Percentiles rank a stretch among this genome's conserved stretches.
Evolutionary conservation across 306 rosid species (phyloP).

Genomic region (Quercus berberidifolia): DNA sequence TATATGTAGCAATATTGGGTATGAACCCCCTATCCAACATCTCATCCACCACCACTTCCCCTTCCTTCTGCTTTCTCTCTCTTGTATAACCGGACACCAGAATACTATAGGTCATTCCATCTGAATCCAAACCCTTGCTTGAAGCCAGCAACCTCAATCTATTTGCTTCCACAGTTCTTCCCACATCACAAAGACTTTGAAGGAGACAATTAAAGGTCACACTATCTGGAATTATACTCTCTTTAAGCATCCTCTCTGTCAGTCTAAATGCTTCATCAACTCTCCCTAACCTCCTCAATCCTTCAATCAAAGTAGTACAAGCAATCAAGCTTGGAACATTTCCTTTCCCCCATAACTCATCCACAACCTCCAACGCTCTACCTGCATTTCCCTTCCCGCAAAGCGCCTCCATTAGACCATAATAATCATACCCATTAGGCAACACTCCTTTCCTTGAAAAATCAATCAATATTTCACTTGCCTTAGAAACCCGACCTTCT

Average conservation of each 20-base stretch:
- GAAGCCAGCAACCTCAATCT: constrained; percentile 56
- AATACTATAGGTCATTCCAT: constrained; percentile 45
- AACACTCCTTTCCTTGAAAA: constrained; percentile 51
- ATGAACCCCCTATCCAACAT: constrained; percentile 76
- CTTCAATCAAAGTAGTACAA: constrained; percentile 64
- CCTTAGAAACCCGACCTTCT: constrained; percentile 40
- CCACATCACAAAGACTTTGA: constrained; percentile 47
- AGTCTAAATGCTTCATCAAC: constrained; percentile 40
- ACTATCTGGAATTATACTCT: constrained; percentile 51
- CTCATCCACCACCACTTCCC: constrained; percentile 60
- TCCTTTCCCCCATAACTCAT: constrained; percentile 65
- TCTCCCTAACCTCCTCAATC: constrained; percentile 52
- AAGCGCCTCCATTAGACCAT: constrained; percentile 48
- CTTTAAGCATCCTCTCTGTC: constrained; percentile 63
- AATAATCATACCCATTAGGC: constrained; percentile 68
- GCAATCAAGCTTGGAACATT: constrained; percentile 63
- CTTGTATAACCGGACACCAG: constrained; percentile 54
- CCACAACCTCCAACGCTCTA: constrained; percentile 47
- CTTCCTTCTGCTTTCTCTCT: constrained; percentile 51
- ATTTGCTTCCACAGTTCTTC: constrained; percentile 64
- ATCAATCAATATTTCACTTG: constrained; percentile 51
- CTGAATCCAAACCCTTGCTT: constrained; percentile 61
- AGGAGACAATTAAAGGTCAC: constrained; percentile 73
- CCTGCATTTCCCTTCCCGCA: constrained; percentile 42
- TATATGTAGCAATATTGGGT: constrained; percentile 69